phyloP scores from a whole-genome alignment of 331 rosid species.

The Stylosanthes scabra region DNA sequence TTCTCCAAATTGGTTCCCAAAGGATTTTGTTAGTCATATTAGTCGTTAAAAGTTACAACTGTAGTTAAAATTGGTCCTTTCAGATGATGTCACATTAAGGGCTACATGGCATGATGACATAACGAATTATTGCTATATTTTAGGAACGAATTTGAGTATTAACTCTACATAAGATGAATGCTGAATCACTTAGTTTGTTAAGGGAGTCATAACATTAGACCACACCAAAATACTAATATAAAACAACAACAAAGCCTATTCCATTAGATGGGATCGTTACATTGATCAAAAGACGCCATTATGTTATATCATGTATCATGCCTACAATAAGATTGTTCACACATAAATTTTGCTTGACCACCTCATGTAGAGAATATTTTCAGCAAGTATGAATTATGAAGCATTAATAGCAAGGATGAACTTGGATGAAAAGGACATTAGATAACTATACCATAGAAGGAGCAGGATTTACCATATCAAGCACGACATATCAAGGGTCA shows the following conservation, averaged over 20 bases:
- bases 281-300: no score
- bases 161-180: background rate
- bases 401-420: background rate
- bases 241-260: background rate
- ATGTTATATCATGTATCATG: no score
- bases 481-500: slow-evolving; percentile 64
- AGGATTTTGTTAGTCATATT: no score
- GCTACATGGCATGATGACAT: no score
- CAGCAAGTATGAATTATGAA: slow-evolving; percentile 1
- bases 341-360: background rate
- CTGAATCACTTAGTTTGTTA: background rate
- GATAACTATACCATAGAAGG: background rate
- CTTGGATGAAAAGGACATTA: background rate
- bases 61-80: no score
- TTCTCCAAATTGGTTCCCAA: no score
- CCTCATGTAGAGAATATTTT: background rate
- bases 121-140: no score
- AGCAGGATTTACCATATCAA: slow-evolving; percentile 60
- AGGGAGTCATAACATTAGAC: slow-evolving; percentile 6
- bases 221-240: background rate
- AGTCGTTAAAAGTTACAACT: no score
- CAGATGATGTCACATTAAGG: no score
- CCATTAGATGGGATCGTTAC: no score
- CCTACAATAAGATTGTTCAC: no score
- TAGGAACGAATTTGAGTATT: background rate